phyloP scores from a whole-genome alignment of 148 eudicot genomes.

The Pouteria glomerata region DNA sequence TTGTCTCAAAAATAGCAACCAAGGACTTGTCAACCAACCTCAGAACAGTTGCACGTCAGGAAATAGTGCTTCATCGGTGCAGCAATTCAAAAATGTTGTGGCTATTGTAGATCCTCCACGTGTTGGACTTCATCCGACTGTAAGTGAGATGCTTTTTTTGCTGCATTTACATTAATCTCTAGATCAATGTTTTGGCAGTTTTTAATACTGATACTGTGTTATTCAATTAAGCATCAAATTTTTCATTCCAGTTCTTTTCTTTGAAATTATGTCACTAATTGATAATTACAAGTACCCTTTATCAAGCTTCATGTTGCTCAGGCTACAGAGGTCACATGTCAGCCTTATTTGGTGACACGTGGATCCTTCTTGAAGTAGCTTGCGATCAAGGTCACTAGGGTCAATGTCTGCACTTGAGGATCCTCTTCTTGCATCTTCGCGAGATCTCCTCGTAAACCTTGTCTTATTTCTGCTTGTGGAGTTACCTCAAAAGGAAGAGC shows the following conservation, averaged over 20 bases:
- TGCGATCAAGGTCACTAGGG: too few species aligned
- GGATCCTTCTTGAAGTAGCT: too few species aligned
- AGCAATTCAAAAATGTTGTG: constrained; percentile 68
- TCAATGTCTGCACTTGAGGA: too few species aligned
- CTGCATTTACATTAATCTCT: not conserved
- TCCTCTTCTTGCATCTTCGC: too few species aligned
- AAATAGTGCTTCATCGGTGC: constrained; percentile 17
- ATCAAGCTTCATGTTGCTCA: too few species aligned
- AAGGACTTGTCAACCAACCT: constrained; percentile 18
- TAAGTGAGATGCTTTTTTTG: constrained; percentile 36
- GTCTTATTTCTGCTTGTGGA: too few species aligned
- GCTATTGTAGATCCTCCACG: constrained; percentile 99
- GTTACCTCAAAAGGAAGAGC: too few species aligned
- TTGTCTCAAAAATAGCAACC: constrained; percentile 16
- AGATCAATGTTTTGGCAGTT: not conserved
- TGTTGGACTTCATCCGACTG: constrained; percentile 92
- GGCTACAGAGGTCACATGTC: too few species aligned
- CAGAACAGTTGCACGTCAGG: constrained; percentile 23
- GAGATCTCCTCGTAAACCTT: too few species aligned
- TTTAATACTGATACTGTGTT: not conserved
- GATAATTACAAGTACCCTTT: not conserved
- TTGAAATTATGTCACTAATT: not conserved
- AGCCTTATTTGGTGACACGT: too few species aligned
- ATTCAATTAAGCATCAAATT: not conserved
- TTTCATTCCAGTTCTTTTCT: not conserved